Conservation (phyloP, 108 stramenopile species). For the Thalassiosira profunda region DNA sequence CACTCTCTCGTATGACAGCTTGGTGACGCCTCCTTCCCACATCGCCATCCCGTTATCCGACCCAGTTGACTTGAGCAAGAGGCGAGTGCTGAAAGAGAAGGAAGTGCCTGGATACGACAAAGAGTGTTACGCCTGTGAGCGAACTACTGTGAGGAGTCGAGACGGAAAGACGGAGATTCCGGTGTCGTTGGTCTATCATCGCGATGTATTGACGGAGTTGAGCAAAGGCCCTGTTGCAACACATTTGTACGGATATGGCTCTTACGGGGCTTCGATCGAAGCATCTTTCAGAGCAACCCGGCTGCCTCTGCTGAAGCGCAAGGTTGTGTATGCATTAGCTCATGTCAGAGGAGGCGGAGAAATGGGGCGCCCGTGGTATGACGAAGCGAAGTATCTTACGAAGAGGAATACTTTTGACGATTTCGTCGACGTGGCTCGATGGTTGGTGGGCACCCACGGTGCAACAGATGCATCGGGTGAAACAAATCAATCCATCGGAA, state of each 20-base stretch:
- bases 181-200: constrained; percentile 84
- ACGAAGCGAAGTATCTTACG: constrained; percentile 93
- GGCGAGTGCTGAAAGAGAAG: constrained; percentile 78
- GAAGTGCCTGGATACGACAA: constrained; percentile 90
- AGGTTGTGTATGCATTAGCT: constrained; percentile 90
- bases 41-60: constrained; percentile 62
- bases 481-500: background rate
- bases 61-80: constrained; percentile 39
- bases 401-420: constrained; percentile 98
- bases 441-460: constrained; percentile 32
- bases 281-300: constrained; percentile 72
- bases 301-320: constrained; percentile 84
- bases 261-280: constrained; percentile 93
- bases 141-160: constrained; percentile 67
- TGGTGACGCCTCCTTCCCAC: constrained; percentile 78
- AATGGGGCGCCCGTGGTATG: constrained; percentile 97
- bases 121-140: constrained; percentile 74
- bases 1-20: constrained; percentile 82
- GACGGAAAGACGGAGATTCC: constrained; percentile 90
- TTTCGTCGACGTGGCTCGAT: constrained; percentile 87
- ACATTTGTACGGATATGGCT: constrained; percentile 94
- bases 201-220: constrained; percentile 60
- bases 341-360: constrained; percentile 98
- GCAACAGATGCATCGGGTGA: background rate
- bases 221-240: constrained; percentile 54